These are phyloP conservation scores for Lophium mytilinum DNA, from an alignment of 495 filamentous ascomycete genomes.

Conservation along the genomic window DNA sequence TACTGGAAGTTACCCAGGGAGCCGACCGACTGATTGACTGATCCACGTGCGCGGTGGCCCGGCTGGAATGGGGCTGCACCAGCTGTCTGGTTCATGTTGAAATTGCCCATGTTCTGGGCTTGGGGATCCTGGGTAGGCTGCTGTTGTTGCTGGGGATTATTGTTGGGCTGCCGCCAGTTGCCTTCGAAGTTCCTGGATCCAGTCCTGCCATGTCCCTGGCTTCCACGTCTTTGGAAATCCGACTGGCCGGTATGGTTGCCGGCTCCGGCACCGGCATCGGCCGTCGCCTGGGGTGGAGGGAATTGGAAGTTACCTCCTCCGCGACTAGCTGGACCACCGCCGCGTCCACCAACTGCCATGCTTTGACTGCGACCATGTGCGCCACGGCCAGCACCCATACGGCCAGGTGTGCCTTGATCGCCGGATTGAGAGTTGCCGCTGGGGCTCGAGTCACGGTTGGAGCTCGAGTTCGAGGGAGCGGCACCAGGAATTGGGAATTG, in stretches of 20 bases:
- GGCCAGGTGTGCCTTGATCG: conserved; percentile 5
- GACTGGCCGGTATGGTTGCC: conserved; percentile 35
- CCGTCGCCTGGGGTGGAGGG: conserved; percentile 44
- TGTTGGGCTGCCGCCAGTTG: conserved; percentile 91
- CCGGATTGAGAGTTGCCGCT: conserved; percentile 37
- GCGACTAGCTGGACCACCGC: conserved; percentile 46
- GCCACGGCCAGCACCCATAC: conserved; percentile 44
- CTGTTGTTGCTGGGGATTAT: conserved; percentile 47
- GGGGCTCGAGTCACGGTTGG: conserved; percentile 41
- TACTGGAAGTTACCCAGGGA: conserved; percentile 86
- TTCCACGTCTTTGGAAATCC: conserved; percentile 66
- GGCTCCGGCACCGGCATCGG: conserved; percentile 35
- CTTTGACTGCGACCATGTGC: conserved; percentile 59
- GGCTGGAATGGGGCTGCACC: conserved; percentile 65
- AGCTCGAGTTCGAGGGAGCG: conserved; percentile 39
- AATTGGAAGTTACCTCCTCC: conserved; percentile 64
- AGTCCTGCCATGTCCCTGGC: conserved; percentile 67
- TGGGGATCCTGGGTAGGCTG: conserved; percentile 34
- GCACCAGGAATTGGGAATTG: conserved; percentile 84
- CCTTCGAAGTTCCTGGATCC: conserved; percentile 90
- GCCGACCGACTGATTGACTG: conserved; percentile 79
- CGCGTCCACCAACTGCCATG: conserved; percentile 57
- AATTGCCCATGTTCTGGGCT: conserved; percentile 49
- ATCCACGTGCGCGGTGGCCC: conserved; percentile 76
- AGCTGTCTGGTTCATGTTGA: conserved; percentile 52